phyloP scores from a whole-genome alignment of 2,329 filamentous ascomycete genomes.

The Fusarium hostae region DNA sequence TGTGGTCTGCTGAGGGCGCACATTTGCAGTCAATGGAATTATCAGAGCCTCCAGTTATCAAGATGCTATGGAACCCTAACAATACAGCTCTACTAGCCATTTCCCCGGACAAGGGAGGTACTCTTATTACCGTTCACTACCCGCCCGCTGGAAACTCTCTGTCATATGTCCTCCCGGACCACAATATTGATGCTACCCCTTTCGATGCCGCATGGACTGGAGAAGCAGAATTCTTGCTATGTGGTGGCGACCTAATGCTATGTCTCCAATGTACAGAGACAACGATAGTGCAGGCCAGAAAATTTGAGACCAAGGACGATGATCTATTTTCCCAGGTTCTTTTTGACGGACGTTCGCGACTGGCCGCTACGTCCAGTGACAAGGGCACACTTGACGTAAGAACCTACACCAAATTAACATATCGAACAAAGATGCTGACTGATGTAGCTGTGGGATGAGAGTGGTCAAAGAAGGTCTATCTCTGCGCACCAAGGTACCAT shows the following conservation, averaged over 20 bases:
- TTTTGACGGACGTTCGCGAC: constrained; percentile 64
- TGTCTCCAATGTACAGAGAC: constrained; percentile 60
- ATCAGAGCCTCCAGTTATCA: constrained; percentile 70
- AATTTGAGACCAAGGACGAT: constrained; percentile 64
- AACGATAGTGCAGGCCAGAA: constrained; percentile 58
- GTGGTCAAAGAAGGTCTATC: constrained; percentile 65
- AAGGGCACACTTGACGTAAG: constrained; percentile 70
- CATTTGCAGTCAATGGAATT: constrained; percentile 65
- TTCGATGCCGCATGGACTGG: constrained; percentile 71
- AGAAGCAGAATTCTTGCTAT: constrained; percentile 67
- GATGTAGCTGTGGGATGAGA: constrained; percentile 64
- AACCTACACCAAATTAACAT: not conserved
- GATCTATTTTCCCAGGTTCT: constrained; percentile 66
- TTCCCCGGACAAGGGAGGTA: constrained; percentile 64
- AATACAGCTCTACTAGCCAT: constrained; percentile 67
- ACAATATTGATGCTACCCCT: constrained; percentile 62
- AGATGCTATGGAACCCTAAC: constrained; percentile 69
- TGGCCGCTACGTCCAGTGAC: constrained; percentile 69
- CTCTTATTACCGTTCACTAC: constrained; percentile 66
- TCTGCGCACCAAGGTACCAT: constrained; percentile 68
- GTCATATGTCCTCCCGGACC: constrained; percentile 60
- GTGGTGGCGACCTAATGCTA: constrained; percentile 66
- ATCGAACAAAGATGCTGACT: constrained; percentile 28
- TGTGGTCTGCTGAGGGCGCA: constrained; percentile 66
- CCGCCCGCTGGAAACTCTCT: constrained; percentile 56